Base-by-base conservation (phyloP, 2,329 filamentous ascomycete species). In the Exophiala viscosa region DNA sequence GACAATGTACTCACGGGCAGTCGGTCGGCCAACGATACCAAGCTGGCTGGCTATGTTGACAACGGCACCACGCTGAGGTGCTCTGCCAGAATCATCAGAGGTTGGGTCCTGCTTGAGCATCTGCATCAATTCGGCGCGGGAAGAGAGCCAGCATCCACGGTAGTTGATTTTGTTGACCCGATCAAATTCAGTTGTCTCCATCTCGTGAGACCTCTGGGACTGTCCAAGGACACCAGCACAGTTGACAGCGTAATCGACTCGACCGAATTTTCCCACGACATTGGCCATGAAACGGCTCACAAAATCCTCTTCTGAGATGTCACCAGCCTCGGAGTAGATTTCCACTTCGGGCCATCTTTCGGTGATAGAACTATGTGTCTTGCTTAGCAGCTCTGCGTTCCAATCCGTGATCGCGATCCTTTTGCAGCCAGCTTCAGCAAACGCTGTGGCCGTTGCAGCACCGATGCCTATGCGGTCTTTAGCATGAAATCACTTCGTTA, bases 161-260 rank as follows among this genome's bases (percentile, higher is more conserved):
- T 81, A 82, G 57, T 83, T 84, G 60, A 83, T 70, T 36, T 68
- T 72, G 31, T 76, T 82, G 41, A 83, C 70, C 6, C 67, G 68
- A 48, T 83, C 79, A 40, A 82, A 83, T 7, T 69, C 70, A 1
- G 70, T 69, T 0, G 70, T 64, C 0, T 70, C 62, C 14, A 73
- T 78, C 44, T 82, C 78, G 28, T 72, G 59, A 0, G 75, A 74
- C 13, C 72, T 68, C 38, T 71, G 65, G 8, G 69, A 64, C 3
- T 67, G 64, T 3, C 75, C 74, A 2, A 78, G 59, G 3, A 82
- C 71, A 0, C 80, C 80, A 0, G 80, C 80, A 47, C 78, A 81
- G 51, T 78, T 79, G 10, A 82, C 75, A 0, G 73, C 74, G 61
- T 82, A 83, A 60, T 83, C 80, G 2, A 83, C 62, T 5, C 79